A percentile compares a stretch with the other conserved stretches of the same genome.
These are phyloP conservation scores for Omphalotus guepiniiformis DNA, from an alignment of 768 basidiomycete genomes.

Conservation along the genomic window DNA sequence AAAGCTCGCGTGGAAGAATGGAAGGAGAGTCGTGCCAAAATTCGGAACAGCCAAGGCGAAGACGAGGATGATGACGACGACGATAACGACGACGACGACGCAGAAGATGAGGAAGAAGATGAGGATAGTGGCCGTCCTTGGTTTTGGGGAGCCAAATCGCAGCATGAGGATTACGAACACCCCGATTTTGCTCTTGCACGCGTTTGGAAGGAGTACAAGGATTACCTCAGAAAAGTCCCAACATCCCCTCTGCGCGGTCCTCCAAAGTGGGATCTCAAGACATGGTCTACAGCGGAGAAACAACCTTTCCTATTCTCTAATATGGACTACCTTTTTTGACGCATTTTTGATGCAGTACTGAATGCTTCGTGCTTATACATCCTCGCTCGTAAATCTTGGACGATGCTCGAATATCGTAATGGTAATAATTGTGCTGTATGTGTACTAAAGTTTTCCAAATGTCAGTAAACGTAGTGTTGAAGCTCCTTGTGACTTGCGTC, in stretches of 20 bases:
- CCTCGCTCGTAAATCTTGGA: no score
- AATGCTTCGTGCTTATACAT: neutral
- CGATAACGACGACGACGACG: conserved; percentile 17
- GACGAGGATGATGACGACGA: conserved; percentile 15
- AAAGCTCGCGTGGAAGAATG: conserved; percentile 28
- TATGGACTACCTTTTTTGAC: neutral
- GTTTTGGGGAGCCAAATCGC: conserved; percentile 24
- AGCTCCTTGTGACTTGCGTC: no score
- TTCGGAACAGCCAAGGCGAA: no score
- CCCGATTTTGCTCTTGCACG: conserved; percentile 21
- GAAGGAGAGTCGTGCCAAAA: conserved; percentile 19
- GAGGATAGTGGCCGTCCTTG: conserved; percentile 19
- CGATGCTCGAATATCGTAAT: no score
- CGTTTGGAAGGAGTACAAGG: conserved; percentile 38
- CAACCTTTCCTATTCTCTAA: conserved; percentile 24
- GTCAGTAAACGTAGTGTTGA: no score
- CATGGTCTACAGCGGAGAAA: conserved; percentile 30
- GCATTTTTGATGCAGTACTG: no score
- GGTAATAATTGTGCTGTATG: no score
- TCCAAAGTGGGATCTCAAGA: conserved; percentile 31
- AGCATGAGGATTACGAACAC: conserved; percentile 22
- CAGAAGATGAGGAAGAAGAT: conserved; percentile 13
- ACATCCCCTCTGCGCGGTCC: conserved; percentile 25
- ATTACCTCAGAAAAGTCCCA: conserved; percentile 19
- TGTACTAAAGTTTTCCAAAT: no score